Conservation (phyloP, 441 rosid genomes). For the Dalechampia spathulata region DNA sequence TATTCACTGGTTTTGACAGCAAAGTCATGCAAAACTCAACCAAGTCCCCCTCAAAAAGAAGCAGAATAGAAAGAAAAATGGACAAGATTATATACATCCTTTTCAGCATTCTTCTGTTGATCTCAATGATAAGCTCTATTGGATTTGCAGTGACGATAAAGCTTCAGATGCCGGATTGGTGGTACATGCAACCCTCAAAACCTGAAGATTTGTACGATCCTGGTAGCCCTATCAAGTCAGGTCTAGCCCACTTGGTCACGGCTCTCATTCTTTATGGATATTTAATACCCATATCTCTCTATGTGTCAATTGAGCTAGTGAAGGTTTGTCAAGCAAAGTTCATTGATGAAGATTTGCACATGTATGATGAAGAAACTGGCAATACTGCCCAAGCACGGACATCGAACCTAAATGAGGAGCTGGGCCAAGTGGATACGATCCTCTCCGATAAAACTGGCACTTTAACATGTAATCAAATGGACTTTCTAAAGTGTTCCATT, state of each 20-base stretch:
- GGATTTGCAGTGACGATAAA: constrained; percentile 83
- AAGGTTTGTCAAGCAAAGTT: constrained; percentile 90
- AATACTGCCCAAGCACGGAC: constrained; percentile 85
- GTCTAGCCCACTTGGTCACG: constrained; percentile 74
- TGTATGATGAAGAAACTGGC: constrained; percentile 89
- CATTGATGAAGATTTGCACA: constrained; percentile 70
- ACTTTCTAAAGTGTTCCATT: constrained; percentile 92
- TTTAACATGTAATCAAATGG: constrained; percentile 98
- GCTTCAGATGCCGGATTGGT: constrained; percentile 66
- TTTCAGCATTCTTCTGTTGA: constrained; percentile 55
- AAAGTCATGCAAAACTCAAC: constrained; percentile 98
- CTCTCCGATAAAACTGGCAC: constrained; percentile 98
- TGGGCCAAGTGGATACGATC: constrained; percentile 92
- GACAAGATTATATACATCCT: constrained; percentile 84
- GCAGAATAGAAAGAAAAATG: constrained; percentile 85
- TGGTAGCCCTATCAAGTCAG: constrained; percentile 39
- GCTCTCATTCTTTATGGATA: constrained; percentile 95
- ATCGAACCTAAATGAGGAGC: constrained; percentile 89
- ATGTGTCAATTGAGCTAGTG: constrained; percentile 93
- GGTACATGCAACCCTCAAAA: constrained; percentile 57
- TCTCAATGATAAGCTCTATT: constrained; percentile 71
- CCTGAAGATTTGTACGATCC: constrained; percentile 58
- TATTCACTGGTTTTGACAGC: constrained; percentile 91
- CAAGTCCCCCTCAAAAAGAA: constrained; percentile 82
- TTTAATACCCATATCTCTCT: constrained; percentile 88